Base-by-base conservation (phyloP, 176 grass and related monocot species). In the Triticum monococcum region DNA sequence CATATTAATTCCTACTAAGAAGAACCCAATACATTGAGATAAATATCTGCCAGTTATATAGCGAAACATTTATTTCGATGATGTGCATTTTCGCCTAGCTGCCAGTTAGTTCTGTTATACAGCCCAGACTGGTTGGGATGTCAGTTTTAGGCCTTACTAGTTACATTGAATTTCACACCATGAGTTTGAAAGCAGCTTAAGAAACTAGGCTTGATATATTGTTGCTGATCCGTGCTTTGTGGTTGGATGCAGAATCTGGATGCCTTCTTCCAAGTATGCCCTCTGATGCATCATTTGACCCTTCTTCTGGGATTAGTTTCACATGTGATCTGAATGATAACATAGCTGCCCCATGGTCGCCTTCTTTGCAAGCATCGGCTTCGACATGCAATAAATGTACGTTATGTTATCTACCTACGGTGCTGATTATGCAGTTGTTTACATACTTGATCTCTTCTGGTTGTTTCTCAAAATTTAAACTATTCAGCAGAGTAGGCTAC, bases 301-400 rank as follows among this genome's bases (percentile, higher is more conserved):
- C 70, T 17, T 38, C 72, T 74, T 86, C 93, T 31, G 97, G 97
- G 61, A 91, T 98, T 77, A 98, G 97, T 72, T 98, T 98, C 89
- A 98, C 97, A 74, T 96, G 97, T 57, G 97, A 98, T 88, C 85
- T 98, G 89, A 98, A 98, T 91, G 97, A 98, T 73, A 98, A 98
- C 81, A 98, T 98, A 68, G 97, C 97, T 0, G 97, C 97, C 30
- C 97, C 97, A 79, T 98, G 97, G 97, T 87, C 94, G 81, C 88
- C 97, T 75, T 92, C 90, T 81, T 78, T 80, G 79, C 85, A 94
- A 80, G 75, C 87, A 73, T 71, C 93, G 37, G 77, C 94, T 54
- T 92, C 97, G 32, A 90, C 94, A 22, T 98, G 93, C 92, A 96
- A 94, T 64, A 94, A 95, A 81, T 96, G 96, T 98, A 98, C 78